A percentile compares a stretch with the other conserved stretches of the same genome.
These are phyloP conservation scores for Syzygium aromaticum DNA, from an alignment of 345 rosid genomes.

Conservation along the genomic window DNA sequence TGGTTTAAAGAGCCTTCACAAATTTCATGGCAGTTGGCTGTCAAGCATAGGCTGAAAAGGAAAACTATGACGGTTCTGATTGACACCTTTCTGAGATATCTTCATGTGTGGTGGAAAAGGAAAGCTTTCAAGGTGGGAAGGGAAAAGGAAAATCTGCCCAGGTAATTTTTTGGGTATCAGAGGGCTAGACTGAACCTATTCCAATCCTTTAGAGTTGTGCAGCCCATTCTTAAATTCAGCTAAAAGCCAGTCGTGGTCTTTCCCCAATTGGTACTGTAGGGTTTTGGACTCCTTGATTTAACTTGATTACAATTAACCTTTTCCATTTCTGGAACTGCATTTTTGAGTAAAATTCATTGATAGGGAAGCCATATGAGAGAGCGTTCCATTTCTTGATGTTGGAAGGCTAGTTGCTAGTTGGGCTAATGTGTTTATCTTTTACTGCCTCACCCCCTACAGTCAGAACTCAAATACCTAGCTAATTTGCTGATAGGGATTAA, in stretches of 20 bases:
- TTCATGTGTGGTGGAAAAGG: not conserved
- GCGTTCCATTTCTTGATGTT: not conserved
- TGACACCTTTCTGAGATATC: not conserved
- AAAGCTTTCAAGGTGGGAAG: not conserved
- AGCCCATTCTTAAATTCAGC: not conserved
- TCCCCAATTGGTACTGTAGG: not conserved
- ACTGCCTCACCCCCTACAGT: not conserved
- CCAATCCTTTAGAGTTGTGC: not conserved
- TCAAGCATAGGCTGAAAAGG: not conserved
- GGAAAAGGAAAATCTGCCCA: not conserved
- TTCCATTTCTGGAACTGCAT: not conserved
- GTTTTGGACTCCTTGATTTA: not conserved
- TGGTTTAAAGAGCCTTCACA: not conserved
- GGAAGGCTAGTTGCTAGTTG: not conserved
- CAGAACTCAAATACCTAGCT: not conserved
- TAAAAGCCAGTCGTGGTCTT: not conserved
- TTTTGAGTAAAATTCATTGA: not conserved
- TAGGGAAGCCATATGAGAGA: not conserved
- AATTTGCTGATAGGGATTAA: not conserved
- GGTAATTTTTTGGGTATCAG: not conserved
- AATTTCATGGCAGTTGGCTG: not conserved
- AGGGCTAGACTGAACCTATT: not conserved
- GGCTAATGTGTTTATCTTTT: not conserved
- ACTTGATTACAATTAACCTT: not conserved
- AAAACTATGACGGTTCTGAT: not conserved